Evolutionary conservation across 1,284 basidiomycete species (phyloP), one percentile per base, ranked within the genome.

Genomic region (Irpex sp.): DNA sequence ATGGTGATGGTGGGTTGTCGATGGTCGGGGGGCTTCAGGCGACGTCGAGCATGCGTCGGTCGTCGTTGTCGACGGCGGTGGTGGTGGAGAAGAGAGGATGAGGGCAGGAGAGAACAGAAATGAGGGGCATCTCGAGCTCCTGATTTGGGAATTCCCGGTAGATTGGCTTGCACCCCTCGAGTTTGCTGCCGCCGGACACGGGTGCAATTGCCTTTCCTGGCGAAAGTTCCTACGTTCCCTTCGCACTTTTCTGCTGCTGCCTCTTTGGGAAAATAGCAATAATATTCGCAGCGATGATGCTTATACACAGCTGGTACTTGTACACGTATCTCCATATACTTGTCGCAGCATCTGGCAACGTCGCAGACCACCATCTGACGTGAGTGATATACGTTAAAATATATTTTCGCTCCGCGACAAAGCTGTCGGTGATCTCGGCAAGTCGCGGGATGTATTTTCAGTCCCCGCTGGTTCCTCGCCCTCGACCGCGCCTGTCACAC

Each of bases 1-100:
- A 78, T 78, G 13, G 33, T 47, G 21, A 17, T 26, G 49, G 21
- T 5, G 21, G n/a, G 49, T 26, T 51, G 49, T 19, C 9, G 17
- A 26, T 9, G 21, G 49, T 17, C 8, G 8, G n/a, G 49, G 19
- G 4, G 19, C 21, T 15, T 51, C 49, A 51, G 21, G 21, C n/a
- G n/a, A 51, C 17, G 49, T 9, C 49, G 49, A 51, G 39, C 39
- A 46, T 46, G 39, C 13, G 39, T 46, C n/a, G 39, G 39, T 13
- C 11, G 39, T 46, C 39, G 39, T 46, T 33, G 31, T 33, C 31
- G 31, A 53, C 6, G 17, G 11, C 15, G 50, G 21, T 26, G 39
- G 46, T 37, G 5, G 21, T 21, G 43, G 26, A 15, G 46, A 19
- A 36, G 59, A 58, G 49, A n/a, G 36, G 17, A 37, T 26, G 47